Evolutionary conservation across 148 eudicot genomes (phyloP).

Genomic region (Mesembryanthemum crystallinum): DNA sequence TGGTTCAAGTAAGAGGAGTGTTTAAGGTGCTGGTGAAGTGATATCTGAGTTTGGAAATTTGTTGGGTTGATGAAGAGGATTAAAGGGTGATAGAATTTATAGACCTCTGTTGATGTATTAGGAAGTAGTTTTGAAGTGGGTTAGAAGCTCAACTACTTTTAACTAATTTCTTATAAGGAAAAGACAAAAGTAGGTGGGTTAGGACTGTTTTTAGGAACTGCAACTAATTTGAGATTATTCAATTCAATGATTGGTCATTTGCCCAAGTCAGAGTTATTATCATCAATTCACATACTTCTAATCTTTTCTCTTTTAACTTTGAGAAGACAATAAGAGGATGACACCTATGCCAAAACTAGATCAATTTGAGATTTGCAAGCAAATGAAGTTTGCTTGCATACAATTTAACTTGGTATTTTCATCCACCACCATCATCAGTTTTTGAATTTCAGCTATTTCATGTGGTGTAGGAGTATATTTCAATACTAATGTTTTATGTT

Average conservation of each 20-base stretch:
- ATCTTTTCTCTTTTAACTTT: neutral
- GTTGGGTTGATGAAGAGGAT: constrained; percentile 10
- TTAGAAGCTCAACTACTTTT: constrained; percentile 56
- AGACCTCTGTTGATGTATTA: constrained; percentile 17
- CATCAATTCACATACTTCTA: constrained; percentile 11
- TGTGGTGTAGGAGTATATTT: no score
- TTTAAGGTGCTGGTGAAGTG: no score
- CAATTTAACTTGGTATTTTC: no score
- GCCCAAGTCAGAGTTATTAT: constrained; percentile 20
- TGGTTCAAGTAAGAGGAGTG: neutral
- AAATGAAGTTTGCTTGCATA: no score
- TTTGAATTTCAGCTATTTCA: no score
- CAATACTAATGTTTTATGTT: no score
- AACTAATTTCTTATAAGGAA: constrained; percentile 32
- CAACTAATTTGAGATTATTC: neutral
- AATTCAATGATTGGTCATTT: constrained; percentile 13
- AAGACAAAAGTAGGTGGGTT: constrained; percentile 24
- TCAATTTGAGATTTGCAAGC: no score
- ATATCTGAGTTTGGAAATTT: constrained; percentile 18
- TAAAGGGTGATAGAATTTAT: constrained; percentile 38
- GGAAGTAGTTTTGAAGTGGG: constrained; percentile 48
- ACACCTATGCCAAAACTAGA: no score
- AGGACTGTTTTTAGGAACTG: constrained; percentile 12
- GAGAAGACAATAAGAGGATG: neutral
- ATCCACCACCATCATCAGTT: no score